A percentile compares a stretch with the other conserved stretches of the same genome.
These are phyloP conservation scores for Lepiota brunneoincarnata DNA, from an alignment of 768 basidiomycete genomes.

Conservation along the genomic window DNA sequence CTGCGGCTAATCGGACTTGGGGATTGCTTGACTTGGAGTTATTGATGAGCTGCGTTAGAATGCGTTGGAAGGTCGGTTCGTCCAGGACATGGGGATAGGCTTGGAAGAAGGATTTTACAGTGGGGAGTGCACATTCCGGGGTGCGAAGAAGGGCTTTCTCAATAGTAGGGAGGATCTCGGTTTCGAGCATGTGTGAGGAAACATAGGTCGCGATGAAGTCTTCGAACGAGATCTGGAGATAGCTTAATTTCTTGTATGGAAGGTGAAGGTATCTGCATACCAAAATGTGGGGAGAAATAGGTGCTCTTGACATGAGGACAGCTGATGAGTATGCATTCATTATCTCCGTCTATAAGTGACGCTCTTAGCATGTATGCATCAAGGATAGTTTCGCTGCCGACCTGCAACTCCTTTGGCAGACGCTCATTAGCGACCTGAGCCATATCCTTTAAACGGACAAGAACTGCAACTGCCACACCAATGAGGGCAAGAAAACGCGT, in stretches of 20 bases:
- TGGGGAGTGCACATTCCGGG: conserved; percentile 72
- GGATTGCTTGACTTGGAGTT: conserved; percentile 75
- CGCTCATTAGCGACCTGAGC: conserved; percentile 39
- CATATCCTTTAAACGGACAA: conserved; percentile 61
- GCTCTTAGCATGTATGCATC: conserved; percentile 3
- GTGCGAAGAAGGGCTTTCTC: conserved; percentile 82
- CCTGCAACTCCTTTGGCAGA: conserved; percentile 47
- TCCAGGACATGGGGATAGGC: conserved; percentile 51
- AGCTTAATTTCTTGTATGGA: not conserved
- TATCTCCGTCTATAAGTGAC: conserved; percentile 46
- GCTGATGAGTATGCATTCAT: conserved; percentile 54
- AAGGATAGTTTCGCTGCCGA: conserved; percentile 13
- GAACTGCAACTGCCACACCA: conserved; percentile 68
- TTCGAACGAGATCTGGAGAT: conserved; percentile 45
- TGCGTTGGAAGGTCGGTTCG: conserved; percentile 43
- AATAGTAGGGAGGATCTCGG: conserved; percentile 61
- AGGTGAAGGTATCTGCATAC: conserved; percentile 34
- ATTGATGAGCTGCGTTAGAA: conserved; percentile 59
- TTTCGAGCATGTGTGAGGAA: conserved; percentile 46
- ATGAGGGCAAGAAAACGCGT: conserved; percentile 49
- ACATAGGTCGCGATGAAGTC: conserved; percentile 62
- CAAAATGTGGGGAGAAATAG: conserved; percentile 55
- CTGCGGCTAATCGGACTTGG: conserved; percentile 52
- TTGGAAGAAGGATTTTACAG: conserved; percentile 55
- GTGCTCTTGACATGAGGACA: conserved; percentile 66